Percentiles rank a stretch among this genome's conserved stretches.
Conservation (phyloP, 169 alveolate species). For the Plasmodium relictum region DNA sequence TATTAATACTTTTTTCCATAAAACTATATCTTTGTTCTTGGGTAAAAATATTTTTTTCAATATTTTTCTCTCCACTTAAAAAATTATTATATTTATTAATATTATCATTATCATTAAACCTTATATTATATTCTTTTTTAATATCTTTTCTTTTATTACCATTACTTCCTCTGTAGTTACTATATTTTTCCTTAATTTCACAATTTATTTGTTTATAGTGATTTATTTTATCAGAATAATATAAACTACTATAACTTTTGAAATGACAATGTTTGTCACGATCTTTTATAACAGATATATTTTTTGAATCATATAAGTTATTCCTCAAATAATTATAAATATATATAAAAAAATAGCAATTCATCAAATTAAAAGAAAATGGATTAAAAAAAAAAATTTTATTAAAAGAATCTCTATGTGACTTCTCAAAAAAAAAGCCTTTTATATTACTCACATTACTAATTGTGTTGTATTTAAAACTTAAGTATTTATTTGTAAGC, state of each 20-base stretch:
- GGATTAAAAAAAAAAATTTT: conserved; percentile 43
- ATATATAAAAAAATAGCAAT: conserved; percentile 26
- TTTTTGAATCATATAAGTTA: not conserved
- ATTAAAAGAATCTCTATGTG: conserved; percentile 32
- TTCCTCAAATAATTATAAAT: conserved; percentile 14
- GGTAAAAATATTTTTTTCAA: too few relatives aligned
- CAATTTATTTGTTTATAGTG: too few relatives aligned
- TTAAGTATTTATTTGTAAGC: not conserved
- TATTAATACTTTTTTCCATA: not conserved
- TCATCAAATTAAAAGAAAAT: conserved; percentile 63
- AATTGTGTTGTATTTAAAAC: conserved; percentile 45
- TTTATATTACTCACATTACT: conserved; percentile 36
- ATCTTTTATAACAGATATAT: not conserved
- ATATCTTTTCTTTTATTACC: too few relatives aligned
- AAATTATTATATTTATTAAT: too few relatives aligned
- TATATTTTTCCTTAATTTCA: too few relatives aligned
- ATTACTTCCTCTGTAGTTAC: too few relatives aligned
- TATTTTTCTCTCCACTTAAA: too few relatives aligned
- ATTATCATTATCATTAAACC: too few relatives aligned
- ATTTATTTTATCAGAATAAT: too few relatives aligned
- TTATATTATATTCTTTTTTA: too few relatives aligned
- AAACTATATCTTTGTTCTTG: too few relatives aligned
- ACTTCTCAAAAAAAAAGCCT: conserved; percentile 11
- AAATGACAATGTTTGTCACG: not conserved
- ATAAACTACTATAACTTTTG: not conserved